phyloP scores from a whole-genome alignment of 1,284 basidiomycete species.

The Phylloboletellus chloephorus region DNA sequence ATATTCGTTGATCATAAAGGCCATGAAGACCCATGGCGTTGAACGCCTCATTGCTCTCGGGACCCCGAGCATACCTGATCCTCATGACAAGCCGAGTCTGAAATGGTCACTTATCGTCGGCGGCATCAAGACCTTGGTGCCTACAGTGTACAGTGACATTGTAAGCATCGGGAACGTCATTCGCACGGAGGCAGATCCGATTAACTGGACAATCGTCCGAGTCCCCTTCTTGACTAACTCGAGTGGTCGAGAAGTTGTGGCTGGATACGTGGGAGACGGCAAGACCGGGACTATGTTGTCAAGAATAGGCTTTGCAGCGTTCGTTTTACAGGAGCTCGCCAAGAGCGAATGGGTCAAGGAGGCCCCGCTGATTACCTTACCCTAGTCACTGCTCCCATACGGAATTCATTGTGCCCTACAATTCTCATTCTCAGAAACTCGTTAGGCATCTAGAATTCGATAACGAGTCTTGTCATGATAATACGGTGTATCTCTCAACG shows the following conservation, averaged over 20 bases:
- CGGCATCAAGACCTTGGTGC: slow-evolving; percentile 35
- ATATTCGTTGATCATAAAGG: slow-evolving; percentile 48
- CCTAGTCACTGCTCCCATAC: background rate
- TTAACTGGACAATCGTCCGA: slow-evolving; percentile 64
- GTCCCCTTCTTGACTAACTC: slow-evolving; percentile 55
- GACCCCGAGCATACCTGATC: slow-evolving; percentile 58
- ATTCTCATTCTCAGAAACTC: background rate
- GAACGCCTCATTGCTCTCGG: slow-evolving; percentile 60
- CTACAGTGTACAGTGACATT: slow-evolving; percentile 42
- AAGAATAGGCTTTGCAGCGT: slow-evolving; percentile 53
- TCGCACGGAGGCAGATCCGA: slow-evolving; percentile 39
- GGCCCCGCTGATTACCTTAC: slow-evolving; percentile 20
- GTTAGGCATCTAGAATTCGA: background rate
- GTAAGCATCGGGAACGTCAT: slow-evolving; percentile 53
- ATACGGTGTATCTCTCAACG: background rate
- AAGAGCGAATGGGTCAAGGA: slow-evolving; percentile 43
- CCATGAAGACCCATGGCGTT: slow-evolving; percentile 48
- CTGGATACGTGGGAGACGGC: slow-evolving; percentile 63
- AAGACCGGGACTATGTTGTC: slow-evolving; percentile 43
- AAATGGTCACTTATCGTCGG: slow-evolving; percentile 42
- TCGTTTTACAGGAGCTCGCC: slow-evolving; percentile 52
- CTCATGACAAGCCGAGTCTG: slow-evolving; percentile 50
- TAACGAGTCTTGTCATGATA: background rate
- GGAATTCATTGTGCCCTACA: background rate
- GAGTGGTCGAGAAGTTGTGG: slow-evolving; percentile 40